Conservation (phyloP, 768 basidiomycete genomes). For the Nidularia pulvinata region DNA sequence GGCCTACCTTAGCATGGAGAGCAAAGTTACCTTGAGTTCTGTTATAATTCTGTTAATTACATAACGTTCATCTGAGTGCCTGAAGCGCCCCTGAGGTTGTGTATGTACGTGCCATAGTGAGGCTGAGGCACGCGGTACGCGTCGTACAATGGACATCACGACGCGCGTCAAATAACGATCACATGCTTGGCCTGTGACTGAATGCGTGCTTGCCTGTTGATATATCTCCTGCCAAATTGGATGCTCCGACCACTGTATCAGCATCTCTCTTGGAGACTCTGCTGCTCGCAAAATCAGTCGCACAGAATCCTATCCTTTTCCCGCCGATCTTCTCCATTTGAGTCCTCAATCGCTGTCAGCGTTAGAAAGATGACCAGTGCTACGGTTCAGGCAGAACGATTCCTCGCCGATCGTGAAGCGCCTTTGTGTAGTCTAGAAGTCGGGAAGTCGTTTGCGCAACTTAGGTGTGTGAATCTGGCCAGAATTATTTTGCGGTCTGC, state of each 20-base stretch:
- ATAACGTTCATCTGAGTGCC: too few species aligned
- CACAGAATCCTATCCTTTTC: slow-evolving; percentile 2
- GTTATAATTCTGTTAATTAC: too few species aligned
- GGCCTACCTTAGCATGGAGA: too few species aligned
- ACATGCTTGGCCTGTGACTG: neutral
- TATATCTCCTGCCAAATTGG: slow-evolving; percentile 2
- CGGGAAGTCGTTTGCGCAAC: slow-evolving; percentile 63
- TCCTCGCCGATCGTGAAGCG: slow-evolving; percentile 74
- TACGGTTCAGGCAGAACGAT: slow-evolving; percentile 51
- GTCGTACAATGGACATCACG: too few species aligned
- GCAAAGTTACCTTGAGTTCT: too few species aligned
- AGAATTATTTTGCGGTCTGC: slow-evolving; percentile 2
- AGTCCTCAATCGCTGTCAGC: neutral
- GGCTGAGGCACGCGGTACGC: too few species aligned
- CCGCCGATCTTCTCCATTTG: slow-evolving; percentile 7
- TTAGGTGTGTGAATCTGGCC: slow-evolving; percentile 42
- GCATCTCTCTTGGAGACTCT: neutral
- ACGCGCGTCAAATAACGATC: neutral
- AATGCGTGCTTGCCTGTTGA: neutral
- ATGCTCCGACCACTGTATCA: slow-evolving; percentile 8
- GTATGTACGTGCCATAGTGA: too few species aligned
- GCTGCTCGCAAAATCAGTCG: neutral
- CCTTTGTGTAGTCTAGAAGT: slow-evolving; percentile 77
- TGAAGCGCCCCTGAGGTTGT: too few species aligned
- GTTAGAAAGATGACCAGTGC: slow-evolving; percentile 21